These are phyloP conservation scores for Kodamaea restingae DNA, from an alignment of 805 yeast species.

Conservation along the genomic window DNA sequence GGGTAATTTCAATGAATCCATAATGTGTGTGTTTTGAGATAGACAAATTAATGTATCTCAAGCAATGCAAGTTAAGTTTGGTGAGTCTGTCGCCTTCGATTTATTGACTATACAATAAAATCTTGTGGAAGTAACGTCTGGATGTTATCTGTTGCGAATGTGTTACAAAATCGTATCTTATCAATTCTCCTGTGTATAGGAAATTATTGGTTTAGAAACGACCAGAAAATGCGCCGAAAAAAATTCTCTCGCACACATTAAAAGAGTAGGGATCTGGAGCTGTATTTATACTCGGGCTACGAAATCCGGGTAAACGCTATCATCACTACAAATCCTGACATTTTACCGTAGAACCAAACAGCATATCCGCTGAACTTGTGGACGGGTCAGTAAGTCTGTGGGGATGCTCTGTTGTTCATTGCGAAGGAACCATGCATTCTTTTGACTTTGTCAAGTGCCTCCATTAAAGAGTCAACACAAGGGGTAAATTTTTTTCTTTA, in stretches of 20 bases:
- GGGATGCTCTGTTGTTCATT: no score
- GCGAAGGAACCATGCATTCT: no score
- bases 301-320: constrained; percentile 22
- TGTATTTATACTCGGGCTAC: constrained; percentile 21
- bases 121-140: neutral
- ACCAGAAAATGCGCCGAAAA: constrained; percentile 6
- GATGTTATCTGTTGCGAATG: neutral
- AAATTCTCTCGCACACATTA: constrained; percentile 1
- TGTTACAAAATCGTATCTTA: neutral
- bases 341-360: no score
- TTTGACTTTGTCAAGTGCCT: neutral
- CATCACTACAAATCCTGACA: neutral
- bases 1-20: constrained; percentile 75
- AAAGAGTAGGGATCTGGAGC: constrained; percentile 15
- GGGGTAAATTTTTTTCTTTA: neutral
- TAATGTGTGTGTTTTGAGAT: constrained; percentile 28
- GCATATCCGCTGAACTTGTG: no score
- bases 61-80: constrained; percentile 3
- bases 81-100: constrained; percentile 1
- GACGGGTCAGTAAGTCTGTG: no score
- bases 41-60: constrained; percentile 44
- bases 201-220: constrained; percentile 4
- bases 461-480: neutral
- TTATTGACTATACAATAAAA: constrained; percentile 7
- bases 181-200: constrained; percentile 1